These are phyloP conservation scores for Penicillium sp. DNA, from an alignment of 2,329 filamentous ascomycete genomes.

Conservation along the genomic window DNA sequence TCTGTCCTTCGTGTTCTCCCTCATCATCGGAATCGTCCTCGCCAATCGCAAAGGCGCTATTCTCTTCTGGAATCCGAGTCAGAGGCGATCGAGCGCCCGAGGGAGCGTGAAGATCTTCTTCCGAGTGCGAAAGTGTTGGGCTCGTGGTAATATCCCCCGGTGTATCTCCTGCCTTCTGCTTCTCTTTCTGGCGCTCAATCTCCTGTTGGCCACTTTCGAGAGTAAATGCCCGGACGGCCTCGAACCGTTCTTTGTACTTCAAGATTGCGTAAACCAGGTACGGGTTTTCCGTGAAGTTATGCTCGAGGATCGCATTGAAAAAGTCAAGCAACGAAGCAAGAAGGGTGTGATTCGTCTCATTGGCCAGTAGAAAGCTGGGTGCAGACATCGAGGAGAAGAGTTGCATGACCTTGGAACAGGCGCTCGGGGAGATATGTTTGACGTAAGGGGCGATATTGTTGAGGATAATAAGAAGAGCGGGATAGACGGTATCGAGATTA, in stretches of 20 bases:
- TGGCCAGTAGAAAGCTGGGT: conserved; percentile 85
- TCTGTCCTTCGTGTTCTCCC: conserved; percentile 57
- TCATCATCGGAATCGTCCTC: conserved; percentile 65
- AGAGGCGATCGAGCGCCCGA: conserved; percentile 59
- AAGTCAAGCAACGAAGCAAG: conserved; percentile 81
- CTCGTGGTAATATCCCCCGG: conserved; percentile 39
- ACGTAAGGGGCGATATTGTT: conserved; percentile 89
- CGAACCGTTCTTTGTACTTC: conserved; percentile 77
- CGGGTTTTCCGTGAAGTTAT: conserved; percentile 81
- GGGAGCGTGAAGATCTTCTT: conserved; percentile 38
- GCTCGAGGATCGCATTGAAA: conserved; percentile 84
- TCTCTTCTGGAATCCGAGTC: conserved; percentile 72
- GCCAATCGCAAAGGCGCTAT: conserved; percentile 81
- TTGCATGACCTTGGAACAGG: conserved; percentile 80
- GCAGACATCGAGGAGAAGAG: conserved; percentile 90
- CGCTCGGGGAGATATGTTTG: conserved; percentile 69
- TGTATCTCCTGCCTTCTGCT: conserved; percentile 61
- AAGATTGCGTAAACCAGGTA: conserved; percentile 77
- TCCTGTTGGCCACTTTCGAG: conserved; percentile 90
- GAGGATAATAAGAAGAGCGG: conserved; percentile 84
- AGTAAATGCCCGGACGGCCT: conserved; percentile 81
- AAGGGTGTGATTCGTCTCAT: conserved; percentile 83
- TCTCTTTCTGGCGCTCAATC: conserved; percentile 74
- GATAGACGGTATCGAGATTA: conserved; percentile 86
- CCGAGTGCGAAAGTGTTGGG: conserved; percentile 38